Evolutionary conservation across 495 filamentous ascomycete species (phyloP), one percentile per base, ranked within the genome.

Genomic region (Penicillium waksmanii): DNA sequence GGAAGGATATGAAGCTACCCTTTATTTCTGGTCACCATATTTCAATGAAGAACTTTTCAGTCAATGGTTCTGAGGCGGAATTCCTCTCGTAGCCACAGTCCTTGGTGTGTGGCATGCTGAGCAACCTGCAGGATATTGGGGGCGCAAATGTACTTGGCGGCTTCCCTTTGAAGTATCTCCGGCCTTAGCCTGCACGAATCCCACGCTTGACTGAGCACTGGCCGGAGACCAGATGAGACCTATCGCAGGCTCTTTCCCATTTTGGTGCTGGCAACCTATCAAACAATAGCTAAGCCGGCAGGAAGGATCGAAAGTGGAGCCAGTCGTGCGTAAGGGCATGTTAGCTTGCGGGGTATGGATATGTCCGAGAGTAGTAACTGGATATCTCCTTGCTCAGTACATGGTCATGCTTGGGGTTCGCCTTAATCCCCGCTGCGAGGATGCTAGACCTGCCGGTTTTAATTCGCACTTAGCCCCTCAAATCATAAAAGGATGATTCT

Each of bases 51-150:
- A 44, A 4, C 5, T 17, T 44, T 12, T 44, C n/a, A 44, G 17
- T 19, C n/a, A 21, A 18, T 7, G 7, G 0, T 17, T n/a, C 6
- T n/a, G 17, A 9, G 42, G 7, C 17, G 8, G n/a, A n/a, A 44
- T 44, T 44, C 42, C 21, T 27, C 19, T 48, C 46, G 6, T 48
- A 27, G 8, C 46, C 46, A 48, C 19, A 21, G 19, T 23, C 11
- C 46, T 27, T 12, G 21, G 46, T n/a, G 46, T 27, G 11, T 48
- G 46, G 46, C 15, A 48, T 48, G 46, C 46, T 25, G 46, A 12
- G 21, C 42, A 18, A 18, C 17, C 15, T 44, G 42, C 42, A 44
- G 21, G 46, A 48, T 48, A 9, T 11, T 48, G 19, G 18, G 46
- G 46, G 9, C 10, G 21, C 42, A 27, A 25, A 48, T 25, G 46